Base-by-base conservation (phyloP, 1,284 basidiomycete species). In the Cryptococcus floricola region DNA sequence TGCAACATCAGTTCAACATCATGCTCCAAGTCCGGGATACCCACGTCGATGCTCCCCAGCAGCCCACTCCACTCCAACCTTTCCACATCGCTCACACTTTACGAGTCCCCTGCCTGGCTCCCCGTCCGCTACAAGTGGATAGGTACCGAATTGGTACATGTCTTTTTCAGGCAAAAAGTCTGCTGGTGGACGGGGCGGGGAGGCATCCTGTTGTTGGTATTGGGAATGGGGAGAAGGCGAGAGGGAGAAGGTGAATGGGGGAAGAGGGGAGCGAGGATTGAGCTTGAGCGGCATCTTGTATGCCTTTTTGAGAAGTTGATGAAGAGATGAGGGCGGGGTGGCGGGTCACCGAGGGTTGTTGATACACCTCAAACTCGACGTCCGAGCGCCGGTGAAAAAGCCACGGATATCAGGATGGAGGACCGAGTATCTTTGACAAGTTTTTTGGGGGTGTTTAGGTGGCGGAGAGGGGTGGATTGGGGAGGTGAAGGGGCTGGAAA, bases 131-230 rank as follows among this genome's bases (percentile, higher is more conserved):
- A 41, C 65, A 80, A 50, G 80, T 14, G 90, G 89, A 57, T 85
- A 81, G 4, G 85, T 81, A 38, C 89, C 90, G 74, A 88, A 93
- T 58, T 88, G 81, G 79, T 87, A 87, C 90, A 92, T 92, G 70
- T 91, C 88, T 59, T 83, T 83, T 8, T 87, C 87, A 28, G 87
- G 84, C 14, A 92, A 84, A 84, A 88, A 89, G 78, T 85, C 81
- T 23, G 88, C 87, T 0, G 89, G 89, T 0, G 89, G 88, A 23
- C 65, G 61, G 13, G 71, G 51, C 47, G 9, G 46, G 27, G 28
- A 53, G 52, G 27, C 25, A 25, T 34, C 38, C 13, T 42, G 23
- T 5, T 18, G 18, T 45, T 31, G 39, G 25, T 50, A 39, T 4
- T 28, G 18, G 18, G 58, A 34, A 12, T 52, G 50, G 23, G 64